Evolutionary conservation across 495 filamentous ascomycete species (phyloP).

Genomic region (Podospora pseudocomata): DNA sequence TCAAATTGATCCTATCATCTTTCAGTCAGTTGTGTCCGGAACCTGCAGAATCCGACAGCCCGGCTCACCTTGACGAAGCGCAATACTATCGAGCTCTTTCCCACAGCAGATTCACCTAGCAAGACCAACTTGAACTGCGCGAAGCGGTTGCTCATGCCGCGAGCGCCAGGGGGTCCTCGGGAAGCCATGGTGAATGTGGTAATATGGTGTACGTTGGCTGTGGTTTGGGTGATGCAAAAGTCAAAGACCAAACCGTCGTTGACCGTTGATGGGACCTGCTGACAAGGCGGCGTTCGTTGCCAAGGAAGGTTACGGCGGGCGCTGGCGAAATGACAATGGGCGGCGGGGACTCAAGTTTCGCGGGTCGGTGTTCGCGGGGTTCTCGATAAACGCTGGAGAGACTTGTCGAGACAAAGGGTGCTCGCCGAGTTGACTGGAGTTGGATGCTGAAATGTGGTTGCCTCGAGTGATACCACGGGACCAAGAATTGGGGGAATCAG

Average conservation of each 20-base stretch:
- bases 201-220: constrained; percentile 17
- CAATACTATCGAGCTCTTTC: constrained; percentile 98
- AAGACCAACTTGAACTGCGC: constrained; percentile 99
- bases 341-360: neutral
- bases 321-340: constrained; percentile 4
- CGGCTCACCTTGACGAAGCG: constrained; percentile 89
- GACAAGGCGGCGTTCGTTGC: constrained; percentile 8
- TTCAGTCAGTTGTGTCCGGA: constrained; percentile 17
- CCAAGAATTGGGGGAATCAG: constrained; percentile 20
- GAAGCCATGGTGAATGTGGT: constrained; percentile 62
- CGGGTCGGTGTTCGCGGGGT: neutral
- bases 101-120: constrained; percentile 97
- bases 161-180: constrained; percentile 70
- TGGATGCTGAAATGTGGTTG: constrained; percentile 6
- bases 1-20: constrained; percentile 90
- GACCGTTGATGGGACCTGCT: constrained; percentile 1
- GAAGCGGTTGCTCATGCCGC: constrained; percentile 70
- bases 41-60: neutral
- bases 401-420: constrained; percentile 2
- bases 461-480: constrained; percentile 24
- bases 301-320: constrained; percentile 5
- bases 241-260: constrained; percentile 4
- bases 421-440: constrained; percentile 5
- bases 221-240: neutral
- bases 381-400: neutral